Evolutionary conservation across 768 basidiomycete genomes (phyloP).

Genomic region (Tricholoma furcatifolium): DNA sequence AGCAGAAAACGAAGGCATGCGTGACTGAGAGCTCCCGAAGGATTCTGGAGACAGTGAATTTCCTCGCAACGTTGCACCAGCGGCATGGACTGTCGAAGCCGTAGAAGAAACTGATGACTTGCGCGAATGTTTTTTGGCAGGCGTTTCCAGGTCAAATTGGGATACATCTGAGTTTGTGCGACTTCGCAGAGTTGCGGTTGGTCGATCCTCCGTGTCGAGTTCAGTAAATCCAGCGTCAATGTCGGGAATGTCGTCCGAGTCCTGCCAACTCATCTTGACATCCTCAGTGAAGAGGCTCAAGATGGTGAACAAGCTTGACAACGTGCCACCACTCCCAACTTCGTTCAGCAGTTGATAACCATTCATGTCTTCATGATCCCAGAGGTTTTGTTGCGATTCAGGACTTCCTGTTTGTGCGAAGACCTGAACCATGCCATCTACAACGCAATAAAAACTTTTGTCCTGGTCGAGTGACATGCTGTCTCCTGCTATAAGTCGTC

Average conservation of each 20-base stretch:
- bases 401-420: conserved; percentile 67
- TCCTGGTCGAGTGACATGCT: conserved; percentile 88
- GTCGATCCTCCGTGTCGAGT: conserved; percentile 17
- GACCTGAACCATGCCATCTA: conserved; percentile 96
- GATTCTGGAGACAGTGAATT: conserved; percentile 28
- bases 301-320: conserved; percentile 96
- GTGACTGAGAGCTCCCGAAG: conserved; percentile 18
- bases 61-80: conserved; percentile 25
- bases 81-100: conserved; percentile 64
- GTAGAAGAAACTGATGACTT: conserved; percentile 64
- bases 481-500: conserved; percentile 94
- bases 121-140: conserved; percentile 33
- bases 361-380: conserved; percentile 88
- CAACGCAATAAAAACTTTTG: conserved; percentile 96
- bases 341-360: conserved; percentile 97
- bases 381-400: conserved; percentile 50
- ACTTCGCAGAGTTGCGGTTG: conserved; percentile 21
- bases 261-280: conserved; percentile 90
- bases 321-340: conserved; percentile 91
- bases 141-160: conserved; percentile 46
- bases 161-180: conserved; percentile 68
- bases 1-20: conserved; percentile 17
- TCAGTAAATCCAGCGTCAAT: conserved; percentile 25
- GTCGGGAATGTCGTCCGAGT: conserved; percentile 39
- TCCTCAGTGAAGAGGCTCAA: conserved; percentile 95